Evolutionary conservation across 2,329 filamentous ascomycete genomes (phyloP).

Genomic region (Xylaria arbuscula): DNA sequence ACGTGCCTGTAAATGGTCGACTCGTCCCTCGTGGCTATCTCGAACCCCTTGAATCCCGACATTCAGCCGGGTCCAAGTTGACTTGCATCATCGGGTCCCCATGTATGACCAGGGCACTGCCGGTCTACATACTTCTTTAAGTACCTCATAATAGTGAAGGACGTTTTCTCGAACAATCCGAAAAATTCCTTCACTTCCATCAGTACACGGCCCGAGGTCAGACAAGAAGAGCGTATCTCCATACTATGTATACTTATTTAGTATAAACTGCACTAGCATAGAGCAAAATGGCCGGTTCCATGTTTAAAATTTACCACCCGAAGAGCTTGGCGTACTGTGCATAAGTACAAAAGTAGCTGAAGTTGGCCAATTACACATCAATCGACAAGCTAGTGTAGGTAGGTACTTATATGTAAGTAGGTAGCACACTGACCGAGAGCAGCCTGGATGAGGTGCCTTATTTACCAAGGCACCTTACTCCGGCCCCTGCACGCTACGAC

Average conservation of each 20-base stretch:
- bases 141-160: constrained; percentile 20
- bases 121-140: constrained; percentile 9
- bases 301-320: constrained; percentile 20
- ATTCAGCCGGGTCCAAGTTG: constrained; percentile 29
- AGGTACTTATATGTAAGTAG: too few species aligned
- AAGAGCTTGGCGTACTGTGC: constrained; percentile 29
- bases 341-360: constrained; percentile 15
- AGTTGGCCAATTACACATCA: constrained; percentile 27
- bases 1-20: background rate
- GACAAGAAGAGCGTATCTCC: constrained; percentile 3
- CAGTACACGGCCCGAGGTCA: background rate
- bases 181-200: too few species aligned
- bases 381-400: background rate
- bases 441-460: background rate
- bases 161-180: too few species aligned
- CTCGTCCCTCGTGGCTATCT: constrained; percentile 22
- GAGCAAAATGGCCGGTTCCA: constrained; percentile 8
- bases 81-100: constrained; percentile 31
- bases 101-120: constrained; percentile 31
- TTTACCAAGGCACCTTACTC: constrained; percentile 24
- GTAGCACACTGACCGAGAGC: background rate
- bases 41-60: constrained; percentile 27
- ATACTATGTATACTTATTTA: too few species aligned
- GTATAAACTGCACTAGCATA: background rate
- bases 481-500: constrained; percentile 26